These are phyloP conservation scores for Halophytophthora batemanensis DNA, from an alignment of 352 stramenopile species.

Conservation along the genomic window DNA sequence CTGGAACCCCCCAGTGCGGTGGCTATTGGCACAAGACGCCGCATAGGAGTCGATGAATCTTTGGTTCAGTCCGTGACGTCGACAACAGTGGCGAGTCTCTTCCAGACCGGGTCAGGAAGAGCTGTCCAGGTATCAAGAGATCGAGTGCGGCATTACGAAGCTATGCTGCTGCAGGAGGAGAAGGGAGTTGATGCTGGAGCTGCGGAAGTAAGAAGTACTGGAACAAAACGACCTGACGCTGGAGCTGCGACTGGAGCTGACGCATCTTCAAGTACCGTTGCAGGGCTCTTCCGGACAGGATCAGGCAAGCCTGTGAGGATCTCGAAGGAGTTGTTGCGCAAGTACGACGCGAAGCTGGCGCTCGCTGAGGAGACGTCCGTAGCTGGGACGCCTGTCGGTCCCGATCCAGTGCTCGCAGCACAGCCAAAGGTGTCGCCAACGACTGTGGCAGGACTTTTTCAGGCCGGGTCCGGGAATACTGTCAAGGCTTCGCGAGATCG, in stretches of 20 bases:
- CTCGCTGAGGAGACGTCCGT: too few species aligned
- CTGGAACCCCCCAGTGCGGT: too few species aligned
- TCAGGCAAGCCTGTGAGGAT: constrained; percentile 19
- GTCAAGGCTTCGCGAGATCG: constrained; percentile 13
- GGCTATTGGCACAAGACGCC: too few species aligned
- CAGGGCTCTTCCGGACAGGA: constrained; percentile 29
- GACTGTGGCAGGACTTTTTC: constrained; percentile 16
- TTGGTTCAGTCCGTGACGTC: too few species aligned
- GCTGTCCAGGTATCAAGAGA: constrained; percentile 27
- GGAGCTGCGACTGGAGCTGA: not conserved
- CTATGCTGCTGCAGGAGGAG: constrained; percentile 12
- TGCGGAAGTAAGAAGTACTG: constrained; percentile 1
- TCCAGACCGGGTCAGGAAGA: constrained; percentile 24
- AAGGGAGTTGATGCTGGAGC: too few species aligned
- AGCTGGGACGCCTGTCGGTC: too few species aligned
- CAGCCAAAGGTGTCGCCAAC: too few species aligned
- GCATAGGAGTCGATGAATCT: too few species aligned
- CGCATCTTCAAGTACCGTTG: too few species aligned
- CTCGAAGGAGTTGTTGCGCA: constrained; percentile 22
- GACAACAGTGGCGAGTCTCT: constrained; percentile 8
- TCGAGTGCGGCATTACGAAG: constrained; percentile 25
- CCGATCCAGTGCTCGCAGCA: not conserved
- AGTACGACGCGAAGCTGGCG: constrained; percentile 19
- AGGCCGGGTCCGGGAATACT: constrained; percentile 18
- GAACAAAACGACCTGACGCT: not conserved